Evolutionary conservation across 176 grass and related monocot genomes (phyloP).

Genomic region (Oropetium thomaeum): DNA sequence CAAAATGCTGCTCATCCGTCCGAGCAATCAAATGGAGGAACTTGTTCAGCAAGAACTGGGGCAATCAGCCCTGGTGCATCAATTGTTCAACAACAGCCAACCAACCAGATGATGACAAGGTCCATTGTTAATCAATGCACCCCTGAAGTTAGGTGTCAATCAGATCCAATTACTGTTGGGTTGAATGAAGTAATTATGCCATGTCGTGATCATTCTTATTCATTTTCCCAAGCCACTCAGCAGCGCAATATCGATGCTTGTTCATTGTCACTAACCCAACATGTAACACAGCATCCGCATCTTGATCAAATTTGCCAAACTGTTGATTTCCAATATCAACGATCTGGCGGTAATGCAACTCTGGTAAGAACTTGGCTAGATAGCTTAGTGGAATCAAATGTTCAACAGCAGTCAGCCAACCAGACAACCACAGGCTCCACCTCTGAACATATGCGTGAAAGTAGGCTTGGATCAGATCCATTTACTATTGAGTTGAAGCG

Average conservation of each 20-base stretch:
- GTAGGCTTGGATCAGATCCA: constrained; percentile 17
- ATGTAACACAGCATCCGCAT: constrained; percentile 15
- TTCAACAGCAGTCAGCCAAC: constrained; percentile 4
- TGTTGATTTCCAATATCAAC: constrained; percentile 19
- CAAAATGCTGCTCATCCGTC: constrained; percentile 8
- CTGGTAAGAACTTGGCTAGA: constrained; percentile 20
- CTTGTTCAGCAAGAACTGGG: constrained; percentile 28
- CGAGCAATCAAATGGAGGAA: constrained; percentile 14
- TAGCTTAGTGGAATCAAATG: constrained; percentile 12
- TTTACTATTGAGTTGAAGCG: constrained; percentile 31
- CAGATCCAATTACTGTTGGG: background rate
- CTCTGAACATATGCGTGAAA: constrained; percentile 24
- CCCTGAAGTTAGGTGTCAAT: constrained; percentile 21
- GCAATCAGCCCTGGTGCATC: background rate
- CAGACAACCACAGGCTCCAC: constrained; percentile 21
- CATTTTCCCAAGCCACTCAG: constrained; percentile 15
- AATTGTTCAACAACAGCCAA: constrained; percentile 21
- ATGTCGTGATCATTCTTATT: background rate
- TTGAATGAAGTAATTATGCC: background rate
- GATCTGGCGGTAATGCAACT: constrained; percentile 12
- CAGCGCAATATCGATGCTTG: background rate
- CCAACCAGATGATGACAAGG: constrained; percentile 8
- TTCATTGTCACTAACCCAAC: constrained; percentile 6
- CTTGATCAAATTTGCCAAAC: background rate
- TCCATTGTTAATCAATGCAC: constrained; percentile 5